Evolutionary conservation across 768 basidiomycete species (phyloP).

Genomic region (Sarcodon sp.): DNA sequence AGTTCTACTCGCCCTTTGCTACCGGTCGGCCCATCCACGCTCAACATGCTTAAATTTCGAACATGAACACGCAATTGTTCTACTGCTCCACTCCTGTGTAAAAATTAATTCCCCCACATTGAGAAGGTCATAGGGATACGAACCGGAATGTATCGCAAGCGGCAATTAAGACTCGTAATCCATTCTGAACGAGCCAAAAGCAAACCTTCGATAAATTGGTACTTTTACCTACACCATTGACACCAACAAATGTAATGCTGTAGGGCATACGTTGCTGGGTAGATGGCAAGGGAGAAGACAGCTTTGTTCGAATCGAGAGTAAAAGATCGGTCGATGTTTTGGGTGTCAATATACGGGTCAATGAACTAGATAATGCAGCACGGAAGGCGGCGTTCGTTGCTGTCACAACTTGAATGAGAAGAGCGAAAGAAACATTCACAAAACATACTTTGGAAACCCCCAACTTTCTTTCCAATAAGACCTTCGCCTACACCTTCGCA

Average conservation of each 20-base stretch:
- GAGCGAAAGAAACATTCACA: conserved; percentile 1
- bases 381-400: conserved; percentile 81
- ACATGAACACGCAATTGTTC: conserved; percentile 97
- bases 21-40: conserved; percentile 47
- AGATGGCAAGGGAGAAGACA: conserved; percentile 60
- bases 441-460: conserved; percentile 73
- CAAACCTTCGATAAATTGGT: conserved; percentile 97
- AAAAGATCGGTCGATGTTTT: conserved; percentile 96
- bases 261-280: conserved; percentile 77
- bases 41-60: conserved; percentile 81
- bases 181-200: conserved; percentile 98
- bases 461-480: conserved; percentile 83
- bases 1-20: conserved; percentile 79
- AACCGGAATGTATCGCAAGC: conserved; percentile 97
- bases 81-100: conserved; percentile 79
- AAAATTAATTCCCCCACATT: not conserved
- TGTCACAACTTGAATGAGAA: conserved; percentile 17
- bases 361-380: conserved; percentile 66
- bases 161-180: conserved; percentile 85
- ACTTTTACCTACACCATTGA: conserved; percentile 98
- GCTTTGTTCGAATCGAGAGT: conserved; percentile 83
- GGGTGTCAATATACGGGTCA: conserved; percentile 91
- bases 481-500: conserved; percentile 90
- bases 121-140: conserved; percentile 7
- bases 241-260: conserved; percentile 92